phyloP scores from a whole-genome alignment of 441 rosid species.

The Sinapis alba region DNA sequence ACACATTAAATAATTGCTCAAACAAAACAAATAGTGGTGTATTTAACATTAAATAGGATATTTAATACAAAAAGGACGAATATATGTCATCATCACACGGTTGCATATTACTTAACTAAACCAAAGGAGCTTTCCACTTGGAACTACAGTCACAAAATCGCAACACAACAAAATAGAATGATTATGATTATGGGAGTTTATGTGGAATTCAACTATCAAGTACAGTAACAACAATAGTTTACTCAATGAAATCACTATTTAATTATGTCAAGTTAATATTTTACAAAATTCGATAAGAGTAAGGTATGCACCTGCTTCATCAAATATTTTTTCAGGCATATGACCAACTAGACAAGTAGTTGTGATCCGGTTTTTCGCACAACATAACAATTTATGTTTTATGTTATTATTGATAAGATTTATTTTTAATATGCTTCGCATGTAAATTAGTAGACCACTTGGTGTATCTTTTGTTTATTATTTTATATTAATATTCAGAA shows the following conservation, averaged over 20 bases:
- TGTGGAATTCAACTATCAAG: slow-evolving; percentile 61
- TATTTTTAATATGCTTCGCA: not conserved
- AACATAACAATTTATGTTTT: not conserved
- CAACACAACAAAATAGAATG: slow-evolving; percentile 22
- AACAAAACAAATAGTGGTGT: not conserved
- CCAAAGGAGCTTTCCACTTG: slow-evolving; percentile 25
- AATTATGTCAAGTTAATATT: not conserved
- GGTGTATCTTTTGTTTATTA: not conserved
- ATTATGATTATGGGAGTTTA: slow-evolving; percentile 47
- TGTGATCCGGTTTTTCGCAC: not conserved
- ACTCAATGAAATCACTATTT: not conserved
- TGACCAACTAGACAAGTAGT: slow-evolving; percentile 2
- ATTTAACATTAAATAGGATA: not conserved
- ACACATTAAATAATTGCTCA: slow-evolving; percentile 26
- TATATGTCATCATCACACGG: slow-evolving; percentile 36
- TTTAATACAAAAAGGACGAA: slow-evolving; percentile 2
- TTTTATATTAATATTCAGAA: not conserved
- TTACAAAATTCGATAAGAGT: not conserved
- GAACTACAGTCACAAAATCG: not conserved
- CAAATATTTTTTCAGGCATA: not conserved
- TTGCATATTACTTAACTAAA: slow-evolving; percentile 25
- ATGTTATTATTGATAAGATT: not conserved
- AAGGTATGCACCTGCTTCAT: not conserved
- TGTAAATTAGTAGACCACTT: not conserved
- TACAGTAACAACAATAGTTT: slow-evolving; percentile 38